Evolutionary conservation across 2,329 filamentous ascomycete species (phyloP), one percentile per base, ranked within the genome.

Genomic region (Didymellaceae sp.): DNA sequence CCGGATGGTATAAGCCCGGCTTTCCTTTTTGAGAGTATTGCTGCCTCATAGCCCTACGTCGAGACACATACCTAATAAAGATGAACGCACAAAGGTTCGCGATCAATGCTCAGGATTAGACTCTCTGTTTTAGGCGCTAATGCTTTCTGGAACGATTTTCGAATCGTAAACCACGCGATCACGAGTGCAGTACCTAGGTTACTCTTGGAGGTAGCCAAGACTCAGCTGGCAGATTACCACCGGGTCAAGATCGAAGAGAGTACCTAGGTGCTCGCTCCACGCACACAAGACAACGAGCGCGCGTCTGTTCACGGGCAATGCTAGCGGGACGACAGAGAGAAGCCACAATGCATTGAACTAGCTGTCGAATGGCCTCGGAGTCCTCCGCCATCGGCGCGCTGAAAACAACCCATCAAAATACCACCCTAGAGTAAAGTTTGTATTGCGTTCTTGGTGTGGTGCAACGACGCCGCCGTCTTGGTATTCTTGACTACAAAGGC

Each of bases 1-100:
- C 50, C 50, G 50, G 50, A n/a, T 13, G 21, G 14, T 14, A 22
- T 46, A 47, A 47, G 43, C 49, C 49, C 39, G 37, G 30, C 18
- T 11, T 18, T n/a, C 22, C 28, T 11, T 14, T 14, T 22, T 20
- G n/a, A 14, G 21, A 35, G 18, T 22, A 10, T 28, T 13, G 5
- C 26, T 33, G 16, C 17, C 11, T 2, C 13, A 18, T 17, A 25
- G 22, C 22, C 10, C 10, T 6, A 6, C 22, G 10, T 25, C 22
- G 22, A 6, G 22, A 6, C 22, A 25, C 6, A 25, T 25, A 6
- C 22, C 6, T 6, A 25, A 25, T 25, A 25, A 6, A 6, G 6
- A 25, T 6, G 6, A 25, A 25, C 22, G 22, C 6, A 25, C 22
- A 10, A 25, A 25, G 10, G 22, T 3, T 25, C 11, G 24, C 24